Base-by-base conservation (phyloP, 441 rosid genomes). In the Melianthus villosus region DNA sequence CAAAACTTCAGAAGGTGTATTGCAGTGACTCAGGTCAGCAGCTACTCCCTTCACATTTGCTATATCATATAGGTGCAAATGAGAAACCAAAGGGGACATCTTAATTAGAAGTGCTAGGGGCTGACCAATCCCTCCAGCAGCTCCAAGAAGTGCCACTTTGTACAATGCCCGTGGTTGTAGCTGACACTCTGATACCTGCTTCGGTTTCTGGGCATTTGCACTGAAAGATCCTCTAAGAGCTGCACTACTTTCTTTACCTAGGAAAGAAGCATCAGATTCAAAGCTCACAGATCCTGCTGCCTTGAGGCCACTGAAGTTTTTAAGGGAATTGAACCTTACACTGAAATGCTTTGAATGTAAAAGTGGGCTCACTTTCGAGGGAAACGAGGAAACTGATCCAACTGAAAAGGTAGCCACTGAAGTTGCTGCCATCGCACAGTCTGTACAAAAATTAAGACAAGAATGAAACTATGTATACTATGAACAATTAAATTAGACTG, bases 21-120 rank as follows among this genome's bases (percentile, higher is more conserved):
- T 89, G 75, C 97, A 89, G 62, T 89, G 98, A 44, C 98, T 81
- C 37, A 84, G 61, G 62, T 89, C 96, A 44, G 98, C 93, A 46
- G 94, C 93, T 17, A 89, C 94, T 47, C 98, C 98, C 59, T 79
- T 82, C 40, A 84, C 98, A 60, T 89, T 84, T 28, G 82, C 94
- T 20, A 89, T 67, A 73, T 84, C 96, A 43, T 84, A 89, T 16
- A 89, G 96, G 49, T 89, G 73, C 43, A 89, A 68, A 1, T 61
- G 47, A 3, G 98, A 84, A 42, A 89, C 80, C 25, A 89, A 61
- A 0, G 98, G 96, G 36, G 92, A 84, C 94, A 89, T 89, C 73
- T 89, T 89, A 56, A 84, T 42, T 7, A 81, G 62, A 52, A 89
- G 92, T 7, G 96, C 64, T 12, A 89, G 62, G 6, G 98, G 91